Evolutionary conservation across 768 basidiomycete species (phyloP).

Genomic region (Termitomyces sp.): DNA sequence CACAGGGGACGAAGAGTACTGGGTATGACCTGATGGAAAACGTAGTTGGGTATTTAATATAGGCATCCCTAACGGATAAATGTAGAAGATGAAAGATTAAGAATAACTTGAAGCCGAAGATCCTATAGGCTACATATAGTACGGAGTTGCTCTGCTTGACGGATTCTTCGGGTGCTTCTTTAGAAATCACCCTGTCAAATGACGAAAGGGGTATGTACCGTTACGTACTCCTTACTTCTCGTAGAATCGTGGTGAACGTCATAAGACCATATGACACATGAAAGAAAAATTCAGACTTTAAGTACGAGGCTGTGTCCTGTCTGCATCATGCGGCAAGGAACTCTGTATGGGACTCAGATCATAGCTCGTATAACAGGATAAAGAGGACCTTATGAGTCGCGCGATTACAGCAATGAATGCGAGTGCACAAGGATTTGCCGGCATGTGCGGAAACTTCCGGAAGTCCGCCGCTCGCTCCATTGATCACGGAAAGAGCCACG

Average conservation of each 20-base stretch:
- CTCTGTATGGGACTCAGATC: constrained; percentile 1
- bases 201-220: constrained; percentile 1
- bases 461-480: constrained; percentile 12
- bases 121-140: no score
- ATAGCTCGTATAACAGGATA: neutral
- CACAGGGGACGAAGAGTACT: neutral
- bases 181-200: neutral
- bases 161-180: neutral
- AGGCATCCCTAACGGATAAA: neutral
- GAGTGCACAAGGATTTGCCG: constrained; percentile 3
- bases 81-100: no score
- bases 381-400: neutral
- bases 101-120: constrained; percentile 4
- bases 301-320: no score
- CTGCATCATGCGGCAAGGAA: neutral
- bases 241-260: neutral
- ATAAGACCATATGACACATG: constrained; percentile 2
- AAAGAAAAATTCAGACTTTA: no score
- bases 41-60: neutral
- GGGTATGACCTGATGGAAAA: neutral
- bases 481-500: constrained; percentile 16
- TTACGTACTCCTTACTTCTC: neutral
- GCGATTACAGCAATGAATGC: neutral
- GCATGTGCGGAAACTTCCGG: constrained; percentile 14
- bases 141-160: neutral